phyloP scores from a whole-genome alignment of 1,284 basidiomycete species.

The Sanghuangporus sanghuang region DNA sequence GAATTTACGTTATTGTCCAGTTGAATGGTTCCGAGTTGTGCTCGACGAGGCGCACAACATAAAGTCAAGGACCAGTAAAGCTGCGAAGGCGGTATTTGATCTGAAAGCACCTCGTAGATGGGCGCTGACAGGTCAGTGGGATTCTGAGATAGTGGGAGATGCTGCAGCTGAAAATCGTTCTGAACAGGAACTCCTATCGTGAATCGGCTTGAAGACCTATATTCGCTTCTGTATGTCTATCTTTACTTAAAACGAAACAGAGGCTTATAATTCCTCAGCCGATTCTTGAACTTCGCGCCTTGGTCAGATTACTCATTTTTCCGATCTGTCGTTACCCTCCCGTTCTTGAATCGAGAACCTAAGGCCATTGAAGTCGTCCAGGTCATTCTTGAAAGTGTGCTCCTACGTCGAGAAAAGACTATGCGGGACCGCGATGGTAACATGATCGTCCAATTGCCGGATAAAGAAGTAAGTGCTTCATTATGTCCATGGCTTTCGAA shows the following conservation, averaged over 20 bases:
- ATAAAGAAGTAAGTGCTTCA: conserved; percentile 59
- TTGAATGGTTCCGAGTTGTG: conserved; percentile 76
- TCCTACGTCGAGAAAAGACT: conserved; percentile 91
- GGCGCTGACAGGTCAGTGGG: conserved; percentile 73
- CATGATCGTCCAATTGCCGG: conserved; percentile 84
- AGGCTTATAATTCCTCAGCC: conserved; percentile 39
- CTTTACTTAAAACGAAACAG: not conserved
- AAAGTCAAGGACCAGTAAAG: conserved; percentile 87
- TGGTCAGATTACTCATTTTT: conserved; percentile 91
- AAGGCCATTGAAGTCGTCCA: conserved; percentile 92
- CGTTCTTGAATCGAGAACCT: conserved; percentile 82
- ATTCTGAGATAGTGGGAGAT: not conserved
- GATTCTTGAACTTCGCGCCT: conserved; percentile 86
- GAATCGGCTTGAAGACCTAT: conserved; percentile 91
- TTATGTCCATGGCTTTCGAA: not conserved
- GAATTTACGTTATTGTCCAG: conserved; percentile 31
- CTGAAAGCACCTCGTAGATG: conserved; percentile 79
- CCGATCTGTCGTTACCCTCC: conserved; percentile 86
- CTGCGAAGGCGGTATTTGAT: conserved; percentile 87
- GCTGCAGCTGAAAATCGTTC: not conserved
- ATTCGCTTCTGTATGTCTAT: conserved; percentile 69
- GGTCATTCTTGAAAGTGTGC: conserved; percentile 83
- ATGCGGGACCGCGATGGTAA: conserved; percentile 89
- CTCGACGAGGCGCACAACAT: conserved; percentile 94
- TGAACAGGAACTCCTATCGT: conserved; percentile 86